Evolutionary conservation across 2,329 filamentous ascomycete species (phyloP).

Genomic region (Helicocarpus griseus): DNA sequence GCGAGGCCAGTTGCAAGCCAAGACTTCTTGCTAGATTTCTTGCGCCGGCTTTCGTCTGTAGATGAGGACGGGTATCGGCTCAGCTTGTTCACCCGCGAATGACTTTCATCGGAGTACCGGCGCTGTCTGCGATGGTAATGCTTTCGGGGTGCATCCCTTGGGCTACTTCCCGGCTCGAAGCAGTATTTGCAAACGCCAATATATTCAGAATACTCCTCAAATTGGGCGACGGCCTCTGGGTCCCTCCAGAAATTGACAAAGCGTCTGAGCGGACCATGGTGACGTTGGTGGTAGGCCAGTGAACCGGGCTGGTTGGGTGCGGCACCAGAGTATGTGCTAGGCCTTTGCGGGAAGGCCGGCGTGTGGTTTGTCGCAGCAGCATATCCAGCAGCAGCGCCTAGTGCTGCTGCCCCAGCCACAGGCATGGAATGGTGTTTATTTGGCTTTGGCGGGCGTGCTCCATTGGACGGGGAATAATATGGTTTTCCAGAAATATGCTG

Average conservation of each 20-base stretch:
- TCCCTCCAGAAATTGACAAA: constrained; percentile 54
- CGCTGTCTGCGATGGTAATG: constrained; percentile 42
- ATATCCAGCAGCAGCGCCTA: constrained; percentile 36
- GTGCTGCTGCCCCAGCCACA: constrained; percentile 36
- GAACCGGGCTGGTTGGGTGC: constrained; percentile 21
- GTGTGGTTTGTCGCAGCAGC: constrained; percentile 29
- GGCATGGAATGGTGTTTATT: constrained; percentile 37
- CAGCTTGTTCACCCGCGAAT: constrained; percentile 48
- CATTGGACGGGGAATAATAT: neutral
- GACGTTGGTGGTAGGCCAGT: constrained; percentile 43
- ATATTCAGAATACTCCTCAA: constrained; percentile 58
- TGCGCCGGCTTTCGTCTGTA: constrained; percentile 35
- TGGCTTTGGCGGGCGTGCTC: constrained; percentile 27
- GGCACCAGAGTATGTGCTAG: constrained; percentile 17
- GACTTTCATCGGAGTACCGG: constrained; percentile 38
- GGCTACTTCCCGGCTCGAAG: constrained; percentile 51
- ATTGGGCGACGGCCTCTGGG: constrained; percentile 54
- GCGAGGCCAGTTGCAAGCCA: constrained; percentile 47
- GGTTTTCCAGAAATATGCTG: neutral
- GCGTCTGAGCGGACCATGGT: constrained; percentile 46
- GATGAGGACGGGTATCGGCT: constrained; percentile 48
- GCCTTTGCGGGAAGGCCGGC: constrained; percentile 20
- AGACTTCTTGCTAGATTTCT: constrained; percentile 36
- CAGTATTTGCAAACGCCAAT: constrained; percentile 58
- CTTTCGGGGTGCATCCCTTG: constrained; percentile 49